Evolutionary conservation across 805 yeast species (phyloP).

Genomic region (Candida ficus): DNA sequence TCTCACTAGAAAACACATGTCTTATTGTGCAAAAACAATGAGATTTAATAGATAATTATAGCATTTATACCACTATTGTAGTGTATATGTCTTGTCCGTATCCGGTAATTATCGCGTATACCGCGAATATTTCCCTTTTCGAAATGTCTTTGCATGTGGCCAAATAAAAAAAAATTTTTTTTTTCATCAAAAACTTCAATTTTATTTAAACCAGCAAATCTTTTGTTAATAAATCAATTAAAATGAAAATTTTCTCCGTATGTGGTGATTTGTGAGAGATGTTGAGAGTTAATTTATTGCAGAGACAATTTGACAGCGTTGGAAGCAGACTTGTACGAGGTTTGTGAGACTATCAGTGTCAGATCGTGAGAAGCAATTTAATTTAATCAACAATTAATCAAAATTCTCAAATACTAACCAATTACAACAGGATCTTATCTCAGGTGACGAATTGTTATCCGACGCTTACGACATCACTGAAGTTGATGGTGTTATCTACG

Average conservation of each 20-base stretch:
- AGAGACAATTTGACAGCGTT: too few relatives aligned
- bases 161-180: background rate
- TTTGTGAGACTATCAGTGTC: background rate
- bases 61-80: too few relatives aligned
- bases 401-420: conserved; percentile 11
- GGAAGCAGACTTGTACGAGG: too few relatives aligned
- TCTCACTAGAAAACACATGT: conserved; percentile 70
- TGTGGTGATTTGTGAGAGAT: background rate
- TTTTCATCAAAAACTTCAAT: background rate
- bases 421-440: conserved; percentile 71
- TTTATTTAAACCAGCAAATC: background rate
- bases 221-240: background rate
- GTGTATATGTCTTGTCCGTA: too few relatives aligned
- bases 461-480: conserved; percentile 89
- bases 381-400: too few relatives aligned
- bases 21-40: conserved; percentile 29
- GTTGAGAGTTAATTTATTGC: background rate
- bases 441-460: conserved; percentile 94
- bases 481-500: conserved; percentile 91
- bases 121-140: conserved; percentile 2
- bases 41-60: too few relatives aligned
- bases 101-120: background rate
- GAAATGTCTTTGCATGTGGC: background rate
- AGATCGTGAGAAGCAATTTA: background rate
- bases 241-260: conserved; percentile 3